phyloP scores from a whole-genome alignment of 2,329 filamentous ascomycete genomes.

The Colletotrichum horii region DNA sequence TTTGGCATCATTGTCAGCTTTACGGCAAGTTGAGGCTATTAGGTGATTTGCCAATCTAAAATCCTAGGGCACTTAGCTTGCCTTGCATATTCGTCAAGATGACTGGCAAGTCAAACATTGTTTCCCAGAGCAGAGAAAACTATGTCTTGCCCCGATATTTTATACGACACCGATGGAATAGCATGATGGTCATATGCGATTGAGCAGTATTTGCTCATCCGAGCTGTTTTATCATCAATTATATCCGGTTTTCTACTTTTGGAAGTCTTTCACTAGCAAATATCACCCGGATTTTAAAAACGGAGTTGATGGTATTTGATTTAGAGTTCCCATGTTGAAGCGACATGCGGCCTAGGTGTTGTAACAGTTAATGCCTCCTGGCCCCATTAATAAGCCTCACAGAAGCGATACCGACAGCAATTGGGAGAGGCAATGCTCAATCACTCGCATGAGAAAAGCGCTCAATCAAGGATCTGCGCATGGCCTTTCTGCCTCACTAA shows the following conservation, averaged over 20 bases:
- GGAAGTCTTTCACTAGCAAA: background rate
- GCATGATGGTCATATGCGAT: background rate
- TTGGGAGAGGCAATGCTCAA: background rate
- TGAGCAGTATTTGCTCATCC: background rate
- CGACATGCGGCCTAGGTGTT: background rate
- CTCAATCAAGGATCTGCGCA: background rate
- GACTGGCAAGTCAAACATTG: background rate
- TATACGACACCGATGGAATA: background rate
- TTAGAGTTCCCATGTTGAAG: background rate
- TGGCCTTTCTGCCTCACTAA: background rate
- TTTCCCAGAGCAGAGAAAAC: background rate
- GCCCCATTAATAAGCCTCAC: background rate
- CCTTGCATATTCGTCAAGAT: background rate
- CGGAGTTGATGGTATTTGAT: background rate
- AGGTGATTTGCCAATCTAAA: background rate
- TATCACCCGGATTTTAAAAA: background rate
- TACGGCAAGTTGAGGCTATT: background rate
- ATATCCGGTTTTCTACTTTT: background rate
- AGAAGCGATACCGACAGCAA: background rate
- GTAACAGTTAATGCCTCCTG: background rate
- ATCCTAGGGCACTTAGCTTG: background rate
- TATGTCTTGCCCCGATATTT: background rate
- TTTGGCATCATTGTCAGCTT: background rate
- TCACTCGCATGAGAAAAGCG: background rate
- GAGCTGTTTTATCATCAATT: background rate